Evolutionary conservation across 164 flowering plant genomes (phyloP).

Genomic region (Liquidambar formosana): DNA sequence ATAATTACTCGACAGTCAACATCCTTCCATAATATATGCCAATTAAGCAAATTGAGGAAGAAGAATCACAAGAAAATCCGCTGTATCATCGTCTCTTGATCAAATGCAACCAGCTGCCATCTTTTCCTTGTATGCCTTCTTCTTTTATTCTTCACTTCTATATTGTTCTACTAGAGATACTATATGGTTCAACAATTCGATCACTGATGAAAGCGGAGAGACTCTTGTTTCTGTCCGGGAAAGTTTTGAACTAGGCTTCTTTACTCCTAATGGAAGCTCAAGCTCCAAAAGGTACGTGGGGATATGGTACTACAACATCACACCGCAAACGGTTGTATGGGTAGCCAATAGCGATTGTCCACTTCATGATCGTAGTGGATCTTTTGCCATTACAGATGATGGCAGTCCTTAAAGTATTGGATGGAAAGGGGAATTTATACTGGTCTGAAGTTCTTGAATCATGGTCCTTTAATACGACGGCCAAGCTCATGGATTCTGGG

Average conservation of each 20-base stretch:
- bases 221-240: constrained; percentile 27
- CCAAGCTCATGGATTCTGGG: constrained; percentile 7
- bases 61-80: no score
- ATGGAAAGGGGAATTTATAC: not conserved
- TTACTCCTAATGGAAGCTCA: constrained; percentile 20
- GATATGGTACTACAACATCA: constrained; percentile 28
- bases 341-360: constrained; percentile 7
- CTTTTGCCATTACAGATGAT: not conserved
- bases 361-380: not conserved
- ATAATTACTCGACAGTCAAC: no score
- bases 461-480: not conserved
- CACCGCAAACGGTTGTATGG: no score
- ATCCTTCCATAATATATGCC: no score
- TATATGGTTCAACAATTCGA: constrained; percentile 2
- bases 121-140: no score
- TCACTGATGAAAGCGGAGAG: constrained; percentile 14
- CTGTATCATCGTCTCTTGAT: no score
- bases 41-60: no score
- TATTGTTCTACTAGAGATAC: constrained; percentile 23
- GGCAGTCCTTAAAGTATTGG: not conserved
- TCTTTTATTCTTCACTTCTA: not conserved
- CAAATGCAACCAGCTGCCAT: no score
- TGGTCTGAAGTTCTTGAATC: not conserved
- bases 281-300: constrained; percentile 25
- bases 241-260: constrained; percentile 32